Percentiles rank a stretch among this genome's conserved stretches.
phyloP scores from a whole-genome alignment of 148 eudicot genomes.

The Heliosperma pusillum region DNA sequence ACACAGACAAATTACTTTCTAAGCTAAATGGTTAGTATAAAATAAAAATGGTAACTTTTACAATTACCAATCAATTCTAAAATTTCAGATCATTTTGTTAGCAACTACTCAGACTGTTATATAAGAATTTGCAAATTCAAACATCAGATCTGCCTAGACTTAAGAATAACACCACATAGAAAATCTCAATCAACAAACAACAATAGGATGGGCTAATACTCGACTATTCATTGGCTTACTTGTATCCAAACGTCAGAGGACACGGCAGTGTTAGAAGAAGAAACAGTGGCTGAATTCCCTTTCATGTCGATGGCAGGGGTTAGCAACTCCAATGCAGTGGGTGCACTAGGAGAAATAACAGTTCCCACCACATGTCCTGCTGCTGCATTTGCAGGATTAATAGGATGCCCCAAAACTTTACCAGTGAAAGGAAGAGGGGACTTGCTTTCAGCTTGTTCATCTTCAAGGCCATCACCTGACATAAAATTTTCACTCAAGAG shows the following conservation, averaged over 20 bases:
- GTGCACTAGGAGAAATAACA: constrained; percentile 32
- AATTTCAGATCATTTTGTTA: neutral
- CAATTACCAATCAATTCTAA: neutral
- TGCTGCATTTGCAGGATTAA: constrained; percentile 32
- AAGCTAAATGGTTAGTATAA: neutral
- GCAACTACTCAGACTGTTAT: neutral
- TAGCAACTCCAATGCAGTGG: constrained; percentile 48
- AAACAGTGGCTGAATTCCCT: constrained; percentile 33
- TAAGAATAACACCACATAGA: too few relatives aligned
- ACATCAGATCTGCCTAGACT: neutral
- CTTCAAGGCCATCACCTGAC: constrained; percentile 26
- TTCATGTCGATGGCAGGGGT: constrained; percentile 38
- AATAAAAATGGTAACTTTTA: neutral
- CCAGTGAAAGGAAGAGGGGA: constrained; percentile 35
- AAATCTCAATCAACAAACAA: neutral
- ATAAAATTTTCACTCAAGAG: neutral
- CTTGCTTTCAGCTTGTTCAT: constrained; percentile 40
- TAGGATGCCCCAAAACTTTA: constrained; percentile 43
- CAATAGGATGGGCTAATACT: neutral
- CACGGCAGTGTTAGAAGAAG: constrained; percentile 35
- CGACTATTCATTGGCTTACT: constrained; percentile 28
- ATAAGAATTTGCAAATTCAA: neutral
- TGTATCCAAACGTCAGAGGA: constrained; percentile 75
- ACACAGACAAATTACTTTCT: neutral
- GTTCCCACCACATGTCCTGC: constrained; percentile 39